phyloP scores from a whole-genome alignment of 768 basidiomycete genomes.

The Mycena leptocephala region DNA sequence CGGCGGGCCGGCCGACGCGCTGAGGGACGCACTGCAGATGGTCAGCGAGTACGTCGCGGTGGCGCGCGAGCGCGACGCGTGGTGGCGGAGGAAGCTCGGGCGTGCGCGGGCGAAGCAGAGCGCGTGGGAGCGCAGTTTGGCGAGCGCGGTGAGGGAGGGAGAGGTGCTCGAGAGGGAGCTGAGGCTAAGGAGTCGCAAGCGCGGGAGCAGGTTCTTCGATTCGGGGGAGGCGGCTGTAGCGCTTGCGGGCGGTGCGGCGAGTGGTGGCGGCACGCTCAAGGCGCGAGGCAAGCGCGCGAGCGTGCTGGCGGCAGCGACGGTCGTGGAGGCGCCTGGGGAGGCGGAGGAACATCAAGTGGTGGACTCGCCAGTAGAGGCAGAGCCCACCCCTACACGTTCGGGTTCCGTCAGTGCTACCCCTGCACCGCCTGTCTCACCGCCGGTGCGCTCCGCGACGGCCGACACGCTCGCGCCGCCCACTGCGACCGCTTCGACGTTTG shows the following conservation, averaged over 20 bases:
- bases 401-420: neutral
- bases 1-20: conserved; percentile 60
- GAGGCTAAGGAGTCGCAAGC: conserved; percentile 69
- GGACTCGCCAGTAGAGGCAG: conserved; percentile 20
- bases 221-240: conserved; percentile 45
- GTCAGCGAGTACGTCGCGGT: conserved; percentile 81
- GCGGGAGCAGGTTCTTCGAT: conserved; percentile 74
- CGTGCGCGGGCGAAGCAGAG: conserved; percentile 75
- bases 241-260: conserved; percentile 23
- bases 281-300: conserved; percentile 31
- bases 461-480: conserved; percentile 32
- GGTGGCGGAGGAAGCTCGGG: conserved; percentile 78
- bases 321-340: conserved; percentile 1
- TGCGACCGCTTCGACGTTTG: conserved; percentile 28
- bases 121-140: conserved; percentile 94
- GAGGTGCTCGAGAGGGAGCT: conserved; percentile 89
- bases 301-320: conserved; percentile 15
- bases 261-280: conserved; percentile 39
- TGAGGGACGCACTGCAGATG: conserved; percentile 72
- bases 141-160: conserved; percentile 89
- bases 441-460: conserved; percentile 30
- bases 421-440: conserved; percentile 3
- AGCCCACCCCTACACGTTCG: neutral
- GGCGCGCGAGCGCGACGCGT: conserved; percentile 85
- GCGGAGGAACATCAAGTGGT: neutral